phyloP scores from a whole-genome alignment of 257 asterid species.

The Salvia rosmarinus region DNA sequence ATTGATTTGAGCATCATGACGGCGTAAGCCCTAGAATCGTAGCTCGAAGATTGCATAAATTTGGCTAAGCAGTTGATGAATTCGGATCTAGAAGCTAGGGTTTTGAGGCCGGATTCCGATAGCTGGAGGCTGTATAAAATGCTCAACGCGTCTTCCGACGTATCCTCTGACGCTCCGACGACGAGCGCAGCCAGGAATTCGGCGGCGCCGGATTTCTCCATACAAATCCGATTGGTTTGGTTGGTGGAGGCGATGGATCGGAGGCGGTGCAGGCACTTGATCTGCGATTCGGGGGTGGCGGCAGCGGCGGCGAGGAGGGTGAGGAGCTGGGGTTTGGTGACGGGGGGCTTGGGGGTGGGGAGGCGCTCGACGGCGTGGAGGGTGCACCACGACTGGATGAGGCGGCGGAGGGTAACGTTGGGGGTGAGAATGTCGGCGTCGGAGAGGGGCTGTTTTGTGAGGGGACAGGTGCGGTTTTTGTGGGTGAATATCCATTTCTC shows the following conservation, averaged over 20 bases:
- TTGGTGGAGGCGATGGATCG: conserved; percentile 63
- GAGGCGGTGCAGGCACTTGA: conserved; percentile 48
- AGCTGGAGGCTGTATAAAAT: conserved; percentile 60
- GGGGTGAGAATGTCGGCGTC: conserved; percentile 64
- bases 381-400: conserved; percentile 85
- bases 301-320: conserved; percentile 54
- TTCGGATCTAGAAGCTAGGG: conserved; percentile 34
- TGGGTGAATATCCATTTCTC: conserved; percentile 69
- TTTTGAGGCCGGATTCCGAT: conserved; percentile 54
- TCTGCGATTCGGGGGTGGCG: conserved; percentile 41
- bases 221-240: conserved; percentile 59
- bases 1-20: conserved; percentile 58
- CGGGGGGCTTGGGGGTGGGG: conserved; percentile 80
- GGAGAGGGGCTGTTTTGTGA: conserved; percentile 56
- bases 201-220: conserved; percentile 61
- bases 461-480: conserved; percentile 62
- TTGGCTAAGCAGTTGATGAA: conserved; percentile 52
- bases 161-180: conserved; percentile 26
- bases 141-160: conserved; percentile 58
- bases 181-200: conserved; percentile 61
- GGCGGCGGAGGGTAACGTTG: conserved; percentile 75
- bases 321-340: conserved; percentile 52
- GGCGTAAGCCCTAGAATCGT: conserved; percentile 64
- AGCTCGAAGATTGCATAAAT: conserved; percentile 56
- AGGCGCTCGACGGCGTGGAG: conserved; percentile 68